Conservation (phyloP, 225 moss, liverwort and hornwort species). For the Pseudisothecium myosuroides region DNA sequence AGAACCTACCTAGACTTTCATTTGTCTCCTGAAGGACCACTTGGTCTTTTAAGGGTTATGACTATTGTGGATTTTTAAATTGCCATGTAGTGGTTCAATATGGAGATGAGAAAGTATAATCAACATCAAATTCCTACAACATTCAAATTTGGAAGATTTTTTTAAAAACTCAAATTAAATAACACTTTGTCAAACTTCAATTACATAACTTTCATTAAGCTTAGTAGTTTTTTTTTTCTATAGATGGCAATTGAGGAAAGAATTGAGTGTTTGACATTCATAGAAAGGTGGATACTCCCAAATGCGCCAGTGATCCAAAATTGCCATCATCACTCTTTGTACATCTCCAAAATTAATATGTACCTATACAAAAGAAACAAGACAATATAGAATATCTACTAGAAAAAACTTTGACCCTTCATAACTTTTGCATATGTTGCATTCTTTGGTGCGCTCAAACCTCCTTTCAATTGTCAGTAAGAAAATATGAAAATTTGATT, state of each 20-base stretch:
- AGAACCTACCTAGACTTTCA: background rate
- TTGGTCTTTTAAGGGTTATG: background rate
- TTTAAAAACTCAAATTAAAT: background rate
- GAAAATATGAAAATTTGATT: fast-evolving
- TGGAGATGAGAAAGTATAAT: background rate
- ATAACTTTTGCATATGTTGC: background rate
- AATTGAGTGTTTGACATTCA: background rate
- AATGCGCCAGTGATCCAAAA: fast-evolving
- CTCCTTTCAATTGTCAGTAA: background rate
- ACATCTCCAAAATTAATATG: background rate
- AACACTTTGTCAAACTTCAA: background rate
- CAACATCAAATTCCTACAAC: background rate
- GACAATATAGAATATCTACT: background rate
- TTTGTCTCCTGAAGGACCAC: background rate
- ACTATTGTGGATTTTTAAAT: background rate
- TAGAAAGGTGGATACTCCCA: fast-evolving
- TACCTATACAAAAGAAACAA: fast-evolving
- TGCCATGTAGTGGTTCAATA: background rate
- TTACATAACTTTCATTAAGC: background rate
- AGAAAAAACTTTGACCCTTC: fast-evolving
- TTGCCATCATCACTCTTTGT: fast-evolving
- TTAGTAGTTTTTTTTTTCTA: fast-evolving
- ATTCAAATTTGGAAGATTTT: background rate
- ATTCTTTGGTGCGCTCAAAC: fast-evolving
- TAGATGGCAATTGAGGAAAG: background rate